These are phyloP conservation scores for Phytophthora hibernalis DNA, from an alignment of 352 stramenopile species.

Conservation along the genomic window DNA sequence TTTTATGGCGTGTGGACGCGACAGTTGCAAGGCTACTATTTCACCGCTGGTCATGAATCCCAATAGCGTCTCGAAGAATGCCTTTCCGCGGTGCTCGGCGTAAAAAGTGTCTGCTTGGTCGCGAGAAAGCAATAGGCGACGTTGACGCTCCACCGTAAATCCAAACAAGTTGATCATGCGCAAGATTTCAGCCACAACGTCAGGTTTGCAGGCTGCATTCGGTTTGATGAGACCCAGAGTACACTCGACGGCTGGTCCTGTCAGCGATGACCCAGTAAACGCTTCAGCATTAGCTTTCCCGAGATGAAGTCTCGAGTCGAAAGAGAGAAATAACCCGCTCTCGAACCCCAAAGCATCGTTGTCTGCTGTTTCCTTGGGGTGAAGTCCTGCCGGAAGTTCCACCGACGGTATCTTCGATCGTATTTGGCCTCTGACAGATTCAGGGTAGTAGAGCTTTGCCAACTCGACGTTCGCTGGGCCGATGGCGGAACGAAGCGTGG, in stretches of 20 bases:
- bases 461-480: conserved; percentile 43
- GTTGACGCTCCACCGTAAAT: conserved; percentile 56
- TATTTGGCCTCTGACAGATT: conserved; percentile 54
- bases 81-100: conserved; percentile 64
- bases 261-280: conserved; percentile 2
- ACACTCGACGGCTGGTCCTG: conserved; percentile 33
- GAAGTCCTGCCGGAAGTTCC: conserved; percentile 28
- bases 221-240: conserved; percentile 78
- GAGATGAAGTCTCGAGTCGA: conserved; percentile 19
- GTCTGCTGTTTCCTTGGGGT: conserved; percentile 23
- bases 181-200: conserved; percentile 45
- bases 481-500: conserved; percentile 45
- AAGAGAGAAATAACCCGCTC: conserved; percentile 51
- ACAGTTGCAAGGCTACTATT: conserved; percentile 59
- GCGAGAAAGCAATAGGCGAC: conserved; percentile 42
- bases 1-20: conserved; percentile 58
- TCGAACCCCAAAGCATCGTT: conserved; percentile 47
- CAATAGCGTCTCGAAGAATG: conserved; percentile 65
- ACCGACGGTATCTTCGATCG: conserved; percentile 22
- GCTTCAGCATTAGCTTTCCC: conserved; percentile 6
- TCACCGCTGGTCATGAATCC: conserved; percentile 78
- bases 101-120: conserved; percentile 71
- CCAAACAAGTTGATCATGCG: conserved; percentile 49
- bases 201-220: conserved; percentile 44
- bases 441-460: conserved; percentile 53